Evolutionary conservation across 257 asterid genomes (phyloP), one percentile per base, ranked within the genome.

Genomic region (Coffea canephora): DNA sequence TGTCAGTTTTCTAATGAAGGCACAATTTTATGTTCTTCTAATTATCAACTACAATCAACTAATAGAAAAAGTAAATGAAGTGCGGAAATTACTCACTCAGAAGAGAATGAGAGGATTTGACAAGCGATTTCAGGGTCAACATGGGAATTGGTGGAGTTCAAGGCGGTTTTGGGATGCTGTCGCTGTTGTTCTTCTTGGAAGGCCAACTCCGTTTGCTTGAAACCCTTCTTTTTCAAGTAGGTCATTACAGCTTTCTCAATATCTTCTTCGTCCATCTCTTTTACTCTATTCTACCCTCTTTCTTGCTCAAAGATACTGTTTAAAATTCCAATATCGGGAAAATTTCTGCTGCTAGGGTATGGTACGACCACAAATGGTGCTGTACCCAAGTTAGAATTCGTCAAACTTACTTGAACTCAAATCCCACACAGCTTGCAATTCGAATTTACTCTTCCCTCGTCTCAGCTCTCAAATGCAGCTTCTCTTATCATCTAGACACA

Each of bases 201-300:
- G 36, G 90, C 94, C 67, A 91, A 84, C 69, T 94, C 98, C 0
- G 99, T 90, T 87, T 91, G 96, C 85, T 88, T 91, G 81, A 91
- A 93, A 73, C 99, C 99, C 89, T 93, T 86, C 83, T 90, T 91
- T 73, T 91, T 94, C 84, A 95, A 82, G 86, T 93, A 95, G 3
- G 95, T 93, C 34, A 91, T 41, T 23, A 95, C 97, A 72, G 91
- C 96, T 76, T 91, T 93, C 76, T 93, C 97, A 41, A 95, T 87
- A 67, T 93, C 97, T 64, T 90, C 98, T 71, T 86, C 93, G 73
- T 93, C 97, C 99, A 95, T 95, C 78, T 36, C 23, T 52, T 52
- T 10, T 52, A 52, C 13, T 65, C 48, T 68, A 84, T 69, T 77
- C 19, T n/a, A 16, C 45, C 2, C 11, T n/a, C 14, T 13, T 23